Percentiles rank a stretch among this genome's conserved stretches.
Evolutionary conservation across 2,329 filamentous ascomycete genomes (phyloP).

Genomic region (Fonsecaea pedrosoi): DNA sequence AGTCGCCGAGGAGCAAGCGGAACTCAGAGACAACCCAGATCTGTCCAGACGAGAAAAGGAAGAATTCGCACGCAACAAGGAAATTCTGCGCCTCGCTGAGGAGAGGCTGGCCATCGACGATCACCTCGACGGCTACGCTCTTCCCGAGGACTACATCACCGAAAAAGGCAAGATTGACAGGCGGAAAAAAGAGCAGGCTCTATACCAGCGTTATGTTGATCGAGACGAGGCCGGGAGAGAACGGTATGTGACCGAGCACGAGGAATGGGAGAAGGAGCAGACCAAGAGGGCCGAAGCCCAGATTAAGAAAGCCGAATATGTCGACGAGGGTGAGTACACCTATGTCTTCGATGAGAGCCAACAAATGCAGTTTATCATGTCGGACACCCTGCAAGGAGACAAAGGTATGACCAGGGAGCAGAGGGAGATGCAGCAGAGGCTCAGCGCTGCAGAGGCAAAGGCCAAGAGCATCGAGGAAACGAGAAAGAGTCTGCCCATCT

Average conservation of each 20-base stretch:
- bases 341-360: constrained; percentile 91
- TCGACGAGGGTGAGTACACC: constrained; percentile 83
- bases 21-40: constrained; percentile 75
- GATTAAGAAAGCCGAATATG: constrained; percentile 74
- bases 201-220: constrained; percentile 91
- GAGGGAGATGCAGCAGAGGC: constrained; percentile 75
- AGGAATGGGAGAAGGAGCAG: constrained; percentile 95
- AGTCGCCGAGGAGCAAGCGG: constrained; percentile 84
- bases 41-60: constrained; percentile 80
- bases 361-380: constrained; percentile 82
- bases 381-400: constrained; percentile 74
- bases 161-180: constrained; percentile 88
- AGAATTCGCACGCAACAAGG: constrained; percentile 87
- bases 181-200: constrained; percentile 84
- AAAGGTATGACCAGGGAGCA: constrained; percentile 79
- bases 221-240: constrained; percentile 86
- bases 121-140: constrained; percentile 85
- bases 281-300: constrained; percentile 85
- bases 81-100: constrained; percentile 80
- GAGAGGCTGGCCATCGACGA: constrained; percentile 88
- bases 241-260: constrained; percentile 88
- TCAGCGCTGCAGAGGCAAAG: constrained; percentile 88
- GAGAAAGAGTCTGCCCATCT: constrained; percentile 87
- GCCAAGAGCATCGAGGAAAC: constrained; percentile 89
- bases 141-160: constrained; percentile 94